Evolutionary conservation across 768 basidiomycete genomes (phyloP), one percentile per base, ranked within the genome.

Genomic region (Floccularia luteovirens): DNA sequence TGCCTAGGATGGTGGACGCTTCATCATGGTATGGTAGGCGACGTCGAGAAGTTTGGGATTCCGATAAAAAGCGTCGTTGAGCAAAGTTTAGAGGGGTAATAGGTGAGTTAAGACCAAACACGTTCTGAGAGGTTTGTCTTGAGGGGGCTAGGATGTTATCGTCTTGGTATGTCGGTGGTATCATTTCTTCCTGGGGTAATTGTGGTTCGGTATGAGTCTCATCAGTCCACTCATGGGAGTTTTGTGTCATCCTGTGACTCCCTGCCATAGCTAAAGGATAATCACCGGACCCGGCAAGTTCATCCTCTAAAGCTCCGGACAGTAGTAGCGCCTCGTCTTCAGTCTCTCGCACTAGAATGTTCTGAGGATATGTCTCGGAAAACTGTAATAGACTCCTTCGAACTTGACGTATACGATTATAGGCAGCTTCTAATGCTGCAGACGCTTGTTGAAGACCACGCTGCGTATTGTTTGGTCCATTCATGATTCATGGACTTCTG

Each of bases 321-420:
- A 69, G 56, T 5, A 62, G 25, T 22, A 67, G 64, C 21, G 64
- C 59, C 39, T 64, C 62, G 44, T 74, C 56, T 43, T 57, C 54
- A 46, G 50, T 53, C 49, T 51, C 47, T 24, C 32, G 32, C 7
- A 19, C 16, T 34, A 34, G 16, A 8, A 47, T 37, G 21, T 49
- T 36, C 35, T 36, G 46, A 27, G 61, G 52, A 14, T 59, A 34
- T n/a, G 55, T 53, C n/a, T 65, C 64, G 5, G 66, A 56, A 13
- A 76, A 56, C 43, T 64, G 62, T 37, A 69, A 56, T 24, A 80
- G 63, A 45, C 63, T 74, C 22, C 66, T 67, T 43, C 77, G 69
- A 36, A 78, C 67, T 54, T 72, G 69, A 36, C 68, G 66, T 50
- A 79, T 72, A 33, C 73, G 69, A 45, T 62, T 66, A 54, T 74